Percentiles rank a stretch among this genome's conserved stretches.
phyloP scores from a whole-genome alignment of 2,329 filamentous ascomycete species.

The Thyridium curvatum region DNA sequence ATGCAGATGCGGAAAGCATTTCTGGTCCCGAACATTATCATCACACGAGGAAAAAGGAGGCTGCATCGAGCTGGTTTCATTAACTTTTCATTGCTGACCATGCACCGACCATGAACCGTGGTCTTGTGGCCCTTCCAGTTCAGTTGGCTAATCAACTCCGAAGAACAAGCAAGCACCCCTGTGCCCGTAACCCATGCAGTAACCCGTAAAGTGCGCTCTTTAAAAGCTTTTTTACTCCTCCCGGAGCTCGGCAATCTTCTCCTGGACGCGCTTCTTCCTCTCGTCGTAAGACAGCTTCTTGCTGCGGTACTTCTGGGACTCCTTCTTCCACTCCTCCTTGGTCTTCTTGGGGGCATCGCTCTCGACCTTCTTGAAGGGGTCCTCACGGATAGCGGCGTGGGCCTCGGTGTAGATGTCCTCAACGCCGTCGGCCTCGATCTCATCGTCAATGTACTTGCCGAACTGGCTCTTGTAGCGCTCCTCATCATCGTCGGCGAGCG shows the following conservation, averaged over 20 bases:
- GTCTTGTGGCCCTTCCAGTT: too few relatives aligned
- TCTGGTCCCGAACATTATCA: too few relatives aligned
- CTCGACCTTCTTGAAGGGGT: constrained; percentile 92
- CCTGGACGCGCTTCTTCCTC: constrained; percentile 78
- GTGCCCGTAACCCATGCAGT: too few relatives aligned
- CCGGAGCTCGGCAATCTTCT: constrained; percentile 81
- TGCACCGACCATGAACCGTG: too few relatives aligned
- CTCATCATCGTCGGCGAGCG: constrained; percentile 97
- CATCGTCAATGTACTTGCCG: constrained; percentile 94
- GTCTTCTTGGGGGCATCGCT: constrained; percentile 76
- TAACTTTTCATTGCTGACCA: too few relatives aligned
- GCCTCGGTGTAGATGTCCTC: constrained; percentile 96
- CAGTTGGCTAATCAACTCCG: too few relatives aligned
- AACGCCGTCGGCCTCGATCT: constrained; percentile 90
- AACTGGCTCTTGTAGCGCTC: constrained; percentile 99
- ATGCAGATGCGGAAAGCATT: too few relatives aligned
- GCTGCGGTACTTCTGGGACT: constrained; percentile 83
- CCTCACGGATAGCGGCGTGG: constrained; percentile 93
- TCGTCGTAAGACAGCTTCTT: constrained; percentile 76
- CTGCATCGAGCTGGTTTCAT: too few relatives aligned
- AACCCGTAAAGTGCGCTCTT: too few relatives aligned
- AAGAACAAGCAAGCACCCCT: too few relatives aligned
- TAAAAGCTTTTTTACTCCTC: constrained; percentile 30
- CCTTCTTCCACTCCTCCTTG: constrained; percentile 95
- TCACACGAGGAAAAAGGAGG: too few relatives aligned